phyloP scores from a whole-genome alignment of 352 stramenopile genomes.

The Phytophthora sp. region DNA sequence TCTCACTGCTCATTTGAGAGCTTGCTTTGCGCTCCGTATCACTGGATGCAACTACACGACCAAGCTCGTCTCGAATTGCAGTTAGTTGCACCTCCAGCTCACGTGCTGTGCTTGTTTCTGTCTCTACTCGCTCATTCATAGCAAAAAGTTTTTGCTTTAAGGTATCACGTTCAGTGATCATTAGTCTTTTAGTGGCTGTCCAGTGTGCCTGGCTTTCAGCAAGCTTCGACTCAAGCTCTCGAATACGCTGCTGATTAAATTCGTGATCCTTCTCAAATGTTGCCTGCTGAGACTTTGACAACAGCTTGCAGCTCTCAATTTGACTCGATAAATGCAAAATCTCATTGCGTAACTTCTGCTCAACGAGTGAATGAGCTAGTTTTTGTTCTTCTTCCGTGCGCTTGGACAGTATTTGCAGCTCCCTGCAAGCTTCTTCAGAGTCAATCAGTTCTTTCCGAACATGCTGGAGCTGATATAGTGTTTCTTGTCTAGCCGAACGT shows the following conservation, averaged over 20 bases:
- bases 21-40: conserved; percentile 43
- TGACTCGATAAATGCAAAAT: conserved; percentile 65
- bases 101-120: conserved; percentile 38
- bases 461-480: conserved; percentile 18
- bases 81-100: conserved; percentile 55
- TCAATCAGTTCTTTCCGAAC: conserved; percentile 26
- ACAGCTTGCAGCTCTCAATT: conserved; percentile 53
- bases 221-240: conserved; percentile 46
- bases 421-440: conserved; percentile 10
- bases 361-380: conserved; percentile 41
- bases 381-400: conserved; percentile 47
- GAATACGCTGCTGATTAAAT: conserved; percentile 37
- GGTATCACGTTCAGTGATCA: conserved; percentile 49
- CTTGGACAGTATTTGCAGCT: conserved; percentile 33
- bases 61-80: conserved; percentile 54
- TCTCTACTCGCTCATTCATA: conserved; percentile 44
- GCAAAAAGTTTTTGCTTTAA: conserved; percentile 62
- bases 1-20: conserved; percentile 47
- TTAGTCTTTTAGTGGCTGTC: conserved; percentile 38
- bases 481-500: not conserved
- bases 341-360: conserved; percentile 74
- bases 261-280: conserved; percentile 39
- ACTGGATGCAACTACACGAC: conserved; percentile 35
- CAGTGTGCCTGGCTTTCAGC: conserved; percentile 41
- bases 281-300: conserved; percentile 38